Base-by-base conservation (phyloP, 2,329 filamentous ascomycete species). In the Torrubiella hemipterigena region DNA sequence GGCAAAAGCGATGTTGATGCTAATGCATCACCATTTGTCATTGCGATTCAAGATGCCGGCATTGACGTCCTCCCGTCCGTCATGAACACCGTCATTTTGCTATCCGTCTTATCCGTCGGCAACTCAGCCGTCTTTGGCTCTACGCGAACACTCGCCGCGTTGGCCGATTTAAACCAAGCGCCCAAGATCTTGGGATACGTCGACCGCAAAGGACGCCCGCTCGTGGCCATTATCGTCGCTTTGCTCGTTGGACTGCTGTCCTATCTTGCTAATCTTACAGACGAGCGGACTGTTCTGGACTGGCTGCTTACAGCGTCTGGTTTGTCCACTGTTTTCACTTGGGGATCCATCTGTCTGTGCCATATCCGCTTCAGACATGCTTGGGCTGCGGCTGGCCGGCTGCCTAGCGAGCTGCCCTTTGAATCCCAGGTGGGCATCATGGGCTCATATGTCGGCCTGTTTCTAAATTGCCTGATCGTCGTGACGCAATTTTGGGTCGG, bases 31-130 rank as follows among this genome's bases (percentile, higher is more conserved):
- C 84, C 84, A 1, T 93, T 93, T 51, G 84, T 93, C 43, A 86
- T 93, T 43, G 81, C 83, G 37, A 87, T 91, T 44, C 61, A 77
- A 40, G 79, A 82, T 38, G 81, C 82, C 3, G 77, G 81, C 11
- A 87, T 93, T 45, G 58, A 67, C 17, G 74, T 75, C 6, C 67
- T 91, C 9, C 81, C 81, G 7, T 84, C 79, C 2, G 69, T 91
- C 30, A 86, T 93, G 77, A 93, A 93, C 53, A 75, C 71, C 14
- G 82, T 93, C 34, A 89, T 93, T 51, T 72, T 93, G 50, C 73
- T 91, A 37, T 77, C 83, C n/a, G 82, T 89, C 15, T 61, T 91
- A 18, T 86, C 81, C 2, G 84, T 91, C 34, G 82, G 82, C 36
- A 91, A 91, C 53, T 84, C 81, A 6, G 74, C 82, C 38, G 76